These are phyloP conservation scores for Solanum virginianum DNA, from an alignment of 257 asterid species.

Conservation along the genomic window DNA sequence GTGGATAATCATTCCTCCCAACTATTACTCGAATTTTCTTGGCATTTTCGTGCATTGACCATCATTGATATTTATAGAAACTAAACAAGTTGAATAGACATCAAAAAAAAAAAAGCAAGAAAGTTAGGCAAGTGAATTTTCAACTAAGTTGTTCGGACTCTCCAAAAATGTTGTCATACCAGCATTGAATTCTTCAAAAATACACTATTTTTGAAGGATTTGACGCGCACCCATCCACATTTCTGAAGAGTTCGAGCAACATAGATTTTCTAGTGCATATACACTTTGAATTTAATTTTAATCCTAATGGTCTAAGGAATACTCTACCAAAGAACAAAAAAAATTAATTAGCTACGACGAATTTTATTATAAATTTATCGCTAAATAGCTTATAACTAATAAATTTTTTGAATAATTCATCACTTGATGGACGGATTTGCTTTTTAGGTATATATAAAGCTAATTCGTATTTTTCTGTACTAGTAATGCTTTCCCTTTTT, in stretches of 20 bases:
- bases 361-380: neutral
- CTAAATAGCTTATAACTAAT: neutral
- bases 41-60: neutral
- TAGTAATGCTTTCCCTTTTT: neutral
- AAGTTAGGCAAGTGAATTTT: neutral
- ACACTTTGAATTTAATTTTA: neutral
- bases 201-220: too few relatives aligned
- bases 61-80: neutral
- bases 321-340: neutral
- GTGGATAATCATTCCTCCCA: neutral
- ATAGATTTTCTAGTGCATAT: neutral
- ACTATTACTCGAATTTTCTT: neutral
- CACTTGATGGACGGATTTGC: neutral
- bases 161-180: too few relatives aligned
- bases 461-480: neutral
- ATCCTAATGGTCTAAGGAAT: neutral
- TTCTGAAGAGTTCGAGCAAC: too few relatives aligned
- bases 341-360: neutral
- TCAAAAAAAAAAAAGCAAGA: neutral
- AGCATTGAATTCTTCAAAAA: too few relatives aligned
- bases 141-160: too few relatives aligned
- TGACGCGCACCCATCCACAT: accelerated
- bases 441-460: neutral
- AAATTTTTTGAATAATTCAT: neutral
- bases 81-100: neutral